These are phyloP conservation scores for Jasminum sambac DNA, from an alignment of 257 asterid species.

Conservation along the genomic window DNA sequence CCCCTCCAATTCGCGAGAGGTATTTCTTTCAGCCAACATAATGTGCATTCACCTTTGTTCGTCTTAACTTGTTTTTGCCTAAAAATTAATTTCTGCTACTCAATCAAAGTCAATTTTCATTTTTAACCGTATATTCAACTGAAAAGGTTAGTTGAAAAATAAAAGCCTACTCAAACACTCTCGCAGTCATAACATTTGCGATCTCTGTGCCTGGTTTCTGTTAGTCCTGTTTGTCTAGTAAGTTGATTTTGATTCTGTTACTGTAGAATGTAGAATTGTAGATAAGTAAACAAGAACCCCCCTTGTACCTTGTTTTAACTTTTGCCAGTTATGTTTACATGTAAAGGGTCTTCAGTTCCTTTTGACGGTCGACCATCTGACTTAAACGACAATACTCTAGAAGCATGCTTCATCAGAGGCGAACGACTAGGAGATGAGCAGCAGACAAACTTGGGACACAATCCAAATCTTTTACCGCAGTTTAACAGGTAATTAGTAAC, in stretches of 20 bases:
- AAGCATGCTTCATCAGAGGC: slow-evolving; percentile 35
- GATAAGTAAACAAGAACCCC: background rate
- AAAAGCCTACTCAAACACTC: no score
- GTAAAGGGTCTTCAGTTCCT: slow-evolving; percentile 20
- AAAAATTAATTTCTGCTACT: no score
- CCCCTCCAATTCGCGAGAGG: slow-evolving; percentile 43
- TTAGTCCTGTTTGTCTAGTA: background rate
- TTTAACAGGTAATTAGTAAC: slow-evolving; percentile 32
- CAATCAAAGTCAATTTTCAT: no score
- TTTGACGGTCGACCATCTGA: slow-evolving; percentile 26
- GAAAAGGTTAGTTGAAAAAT: no score
- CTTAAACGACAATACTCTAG: slow-evolving; percentile 32
- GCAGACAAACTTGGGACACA: slow-evolving; percentile 28
- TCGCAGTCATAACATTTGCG: background rate
- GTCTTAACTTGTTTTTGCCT: no score
- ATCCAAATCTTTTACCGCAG: slow-evolving; percentile 29
- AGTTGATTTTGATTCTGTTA: slow-evolving; percentile 1
- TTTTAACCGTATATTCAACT: no score
- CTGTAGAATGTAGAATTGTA: background rate
- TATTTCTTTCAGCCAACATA: slow-evolving; percentile 20
- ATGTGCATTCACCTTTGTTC: background rate
- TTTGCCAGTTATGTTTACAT: slow-evolving; percentile 12
- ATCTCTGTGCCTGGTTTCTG: background rate
- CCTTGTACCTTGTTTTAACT: background rate
- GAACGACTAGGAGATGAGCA: slow-evolving; percentile 21